These are phyloP conservation scores for Mallotus japonicus DNA, from an alignment of 441 rosid genomes.

Conservation along the genomic window DNA sequence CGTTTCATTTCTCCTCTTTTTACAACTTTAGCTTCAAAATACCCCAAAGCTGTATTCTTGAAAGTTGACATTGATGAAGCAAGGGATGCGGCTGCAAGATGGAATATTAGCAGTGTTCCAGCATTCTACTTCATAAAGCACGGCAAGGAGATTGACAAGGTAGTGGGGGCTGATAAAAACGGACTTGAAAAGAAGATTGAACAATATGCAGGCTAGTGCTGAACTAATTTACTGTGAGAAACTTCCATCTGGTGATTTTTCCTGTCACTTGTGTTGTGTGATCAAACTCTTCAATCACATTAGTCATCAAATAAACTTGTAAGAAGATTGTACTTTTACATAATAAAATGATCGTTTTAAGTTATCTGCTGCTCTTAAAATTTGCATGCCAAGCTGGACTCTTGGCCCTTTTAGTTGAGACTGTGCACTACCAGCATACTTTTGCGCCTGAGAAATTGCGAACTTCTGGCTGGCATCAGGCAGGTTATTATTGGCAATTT, in stretches of 20 bases:
- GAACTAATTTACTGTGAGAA: neutral
- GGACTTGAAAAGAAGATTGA: slow-evolving; percentile 64
- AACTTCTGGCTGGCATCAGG: neutral
- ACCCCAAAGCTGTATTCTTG: slow-evolving; percentile 62
- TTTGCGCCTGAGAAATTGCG: neutral
- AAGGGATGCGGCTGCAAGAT: slow-evolving; percentile 61
- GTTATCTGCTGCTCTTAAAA: neutral
- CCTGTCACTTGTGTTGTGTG: neutral
- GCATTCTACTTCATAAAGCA: slow-evolving; percentile 63
- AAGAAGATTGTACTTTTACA: neutral
- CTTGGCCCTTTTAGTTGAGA: neutral
- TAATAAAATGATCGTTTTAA: neutral
- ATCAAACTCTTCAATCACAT: neutral
- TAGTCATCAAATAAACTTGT: neutral
- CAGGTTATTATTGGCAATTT: neutral
- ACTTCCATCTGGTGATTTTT: neutral
- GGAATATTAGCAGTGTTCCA: slow-evolving; percentile 82
- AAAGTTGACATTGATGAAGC: slow-evolving; percentile 88
- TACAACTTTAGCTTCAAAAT: slow-evolving; percentile 57
- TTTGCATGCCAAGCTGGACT: too few species aligned
- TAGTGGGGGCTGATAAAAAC: slow-evolving; percentile 80
- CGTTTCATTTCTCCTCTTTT: slow-evolving; percentile 76
- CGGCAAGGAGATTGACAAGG: slow-evolving; percentile 77
- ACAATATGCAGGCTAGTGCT: slow-evolving; percentile 42
- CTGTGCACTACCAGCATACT: neutral